phyloP scores from a whole-genome alignment of 2,329 filamentous ascomycete species.

The Pyricularia grisea region DNA sequence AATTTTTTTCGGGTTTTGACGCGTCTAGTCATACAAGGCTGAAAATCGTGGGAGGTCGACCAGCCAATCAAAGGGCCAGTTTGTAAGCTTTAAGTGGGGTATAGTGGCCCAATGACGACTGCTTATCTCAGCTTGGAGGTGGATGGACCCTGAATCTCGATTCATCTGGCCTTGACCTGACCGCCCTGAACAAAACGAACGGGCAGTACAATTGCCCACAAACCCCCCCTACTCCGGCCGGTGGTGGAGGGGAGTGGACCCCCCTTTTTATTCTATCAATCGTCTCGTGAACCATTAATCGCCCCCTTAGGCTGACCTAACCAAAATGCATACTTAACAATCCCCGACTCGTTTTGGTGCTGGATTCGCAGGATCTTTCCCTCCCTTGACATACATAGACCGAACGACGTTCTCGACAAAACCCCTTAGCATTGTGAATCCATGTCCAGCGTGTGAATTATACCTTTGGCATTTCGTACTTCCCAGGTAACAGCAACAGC shows the following conservation, averaged over 20 bases:
- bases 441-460: background rate
- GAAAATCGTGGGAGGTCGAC: background rate
- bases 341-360: background rate
- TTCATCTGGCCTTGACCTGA: background rate
- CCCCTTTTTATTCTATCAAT: background rate
- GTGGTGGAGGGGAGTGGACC: background rate
- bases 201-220: background rate
- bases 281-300: background rate
- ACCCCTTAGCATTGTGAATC: background rate
- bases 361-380: background rate
- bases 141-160: background rate
- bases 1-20: background rate
- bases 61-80: background rate
- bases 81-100: background rate
- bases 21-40: background rate
- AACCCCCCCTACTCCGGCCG: background rate
- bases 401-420: background rate
- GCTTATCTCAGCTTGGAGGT: background rate
- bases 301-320: background rate
- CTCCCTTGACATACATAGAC: background rate
- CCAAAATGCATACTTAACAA: background rate
- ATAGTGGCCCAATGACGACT: background rate
- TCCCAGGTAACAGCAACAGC: background rate
- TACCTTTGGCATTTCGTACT: background rate
- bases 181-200: background rate